A percentile compares a stretch with the other conserved stretches of the same genome.
Conservation (phyloP, 1,284 basidiomycete genomes). For the Cryptococcus deneoformans region DNA sequence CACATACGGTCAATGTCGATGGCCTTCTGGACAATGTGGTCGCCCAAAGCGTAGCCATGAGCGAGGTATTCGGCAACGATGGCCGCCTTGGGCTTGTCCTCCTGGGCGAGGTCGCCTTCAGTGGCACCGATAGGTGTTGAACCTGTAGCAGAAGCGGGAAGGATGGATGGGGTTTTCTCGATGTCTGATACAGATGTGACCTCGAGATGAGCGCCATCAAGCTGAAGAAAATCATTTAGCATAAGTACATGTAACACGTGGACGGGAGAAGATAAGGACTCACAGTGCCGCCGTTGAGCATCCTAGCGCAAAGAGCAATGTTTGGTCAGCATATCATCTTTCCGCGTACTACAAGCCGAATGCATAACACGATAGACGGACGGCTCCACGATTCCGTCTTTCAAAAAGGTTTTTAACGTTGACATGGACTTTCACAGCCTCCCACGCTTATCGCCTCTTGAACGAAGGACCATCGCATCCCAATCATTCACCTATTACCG, state of each 20-base stretch:
- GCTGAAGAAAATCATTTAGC: slow-evolving; percentile 16
- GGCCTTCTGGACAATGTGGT: slow-evolving; percentile 73
- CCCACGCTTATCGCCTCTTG: background rate
- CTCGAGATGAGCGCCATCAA: slow-evolving; percentile 51
- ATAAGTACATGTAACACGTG: background rate
- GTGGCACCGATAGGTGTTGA: slow-evolving; percentile 39
- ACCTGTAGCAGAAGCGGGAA: slow-evolving; percentile 35
- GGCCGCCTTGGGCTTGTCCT: slow-evolving; percentile 52
- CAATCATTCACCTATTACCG: no score
- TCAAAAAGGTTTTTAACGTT: no score
- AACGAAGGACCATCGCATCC: no score
- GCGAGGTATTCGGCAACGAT: slow-evolving; percentile 85
- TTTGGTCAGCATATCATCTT: background rate
- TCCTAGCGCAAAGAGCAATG: slow-evolving; percentile 16
- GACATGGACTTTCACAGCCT: background rate
- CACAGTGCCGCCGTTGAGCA: slow-evolving; percentile 50
- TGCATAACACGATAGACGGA: no score
- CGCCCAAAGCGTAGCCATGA: slow-evolving; percentile 76
- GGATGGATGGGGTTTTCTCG: slow-evolving; percentile 34
- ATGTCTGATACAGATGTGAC: slow-evolving; percentile 44
- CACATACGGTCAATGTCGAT: slow-evolving; percentile 79
- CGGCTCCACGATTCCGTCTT: no score
- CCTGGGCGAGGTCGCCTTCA: slow-evolving; percentile 38
- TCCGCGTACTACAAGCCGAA: no score
- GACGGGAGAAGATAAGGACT: slow-evolving; percentile 13